phyloP scores from a whole-genome alignment of 2,329 filamentous ascomycete genomes.

The Colletotrichum viniferum region DNA sequence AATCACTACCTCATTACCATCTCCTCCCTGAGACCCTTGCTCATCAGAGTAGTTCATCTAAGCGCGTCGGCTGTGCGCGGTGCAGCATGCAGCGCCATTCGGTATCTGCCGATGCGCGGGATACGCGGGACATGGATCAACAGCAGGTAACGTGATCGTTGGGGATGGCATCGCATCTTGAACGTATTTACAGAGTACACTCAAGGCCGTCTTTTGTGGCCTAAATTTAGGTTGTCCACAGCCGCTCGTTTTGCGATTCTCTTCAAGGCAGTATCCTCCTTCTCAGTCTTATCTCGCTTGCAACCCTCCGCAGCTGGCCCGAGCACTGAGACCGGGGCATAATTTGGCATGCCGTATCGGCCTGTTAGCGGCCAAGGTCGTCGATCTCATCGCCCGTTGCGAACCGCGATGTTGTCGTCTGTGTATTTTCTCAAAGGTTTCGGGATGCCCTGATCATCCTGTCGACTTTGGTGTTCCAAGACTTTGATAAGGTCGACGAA shows the following conservation, averaged over 20 bases:
- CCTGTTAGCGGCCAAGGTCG: neutral
- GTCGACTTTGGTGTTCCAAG: neutral
- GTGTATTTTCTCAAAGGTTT: neutral
- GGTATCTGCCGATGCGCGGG: neutral
- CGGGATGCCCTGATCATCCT: neutral
- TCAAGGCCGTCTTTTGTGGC: neutral
- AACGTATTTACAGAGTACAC: neutral
- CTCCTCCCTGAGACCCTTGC: neutral
- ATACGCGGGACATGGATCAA: neutral
- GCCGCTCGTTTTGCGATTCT: neutral
- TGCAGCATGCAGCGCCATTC: neutral
- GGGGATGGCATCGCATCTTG: neutral
- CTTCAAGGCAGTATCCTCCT: neutral
- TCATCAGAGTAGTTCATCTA: neutral
- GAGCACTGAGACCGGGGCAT: neutral
- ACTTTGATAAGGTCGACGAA: neutral
- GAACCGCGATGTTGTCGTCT: neutral
- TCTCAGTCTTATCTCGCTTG: neutral
- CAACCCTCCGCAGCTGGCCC: neutral
- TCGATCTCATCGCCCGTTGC: neutral
- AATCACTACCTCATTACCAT: neutral
- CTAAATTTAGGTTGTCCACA: neutral
- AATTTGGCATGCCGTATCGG: neutral
- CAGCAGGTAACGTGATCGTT: neutral
- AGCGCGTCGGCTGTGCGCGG: neutral